phyloP scores from a whole-genome alignment of 805 yeast species.

The Ogataea wickerhamii region DNA sequence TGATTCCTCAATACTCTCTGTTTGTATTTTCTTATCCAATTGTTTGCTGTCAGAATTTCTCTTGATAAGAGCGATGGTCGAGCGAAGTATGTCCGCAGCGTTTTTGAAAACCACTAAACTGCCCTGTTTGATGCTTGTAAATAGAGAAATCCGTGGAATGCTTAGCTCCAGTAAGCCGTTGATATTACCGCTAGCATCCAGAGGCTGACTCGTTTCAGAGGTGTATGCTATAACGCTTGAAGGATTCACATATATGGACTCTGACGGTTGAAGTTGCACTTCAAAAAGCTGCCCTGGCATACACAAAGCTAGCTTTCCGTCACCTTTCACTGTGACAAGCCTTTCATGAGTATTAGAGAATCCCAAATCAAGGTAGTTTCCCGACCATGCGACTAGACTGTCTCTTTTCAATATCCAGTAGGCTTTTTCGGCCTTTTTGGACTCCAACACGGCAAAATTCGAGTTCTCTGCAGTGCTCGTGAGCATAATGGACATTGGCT shows the following conservation, averaged over 20 bases:
- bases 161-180: conserved; percentile 24
- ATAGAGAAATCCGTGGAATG: conserved; percentile 19
- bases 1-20: background rate
- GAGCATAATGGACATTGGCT: conserved; percentile 32
- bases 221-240: conserved; percentile 38
- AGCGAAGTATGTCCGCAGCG: too few relatives aligned
- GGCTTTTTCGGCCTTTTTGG: conserved; percentile 18
- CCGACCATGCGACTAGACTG: conserved; percentile 46
- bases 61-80: background rate
- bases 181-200: conserved; percentile 10
- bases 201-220: conserved; percentile 1
- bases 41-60: too few relatives aligned
- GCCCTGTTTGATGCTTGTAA: background rate
- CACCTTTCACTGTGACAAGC: conserved; percentile 28
- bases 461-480: conserved; percentile 35
- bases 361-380: conserved; percentile 31
- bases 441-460: conserved; percentile 34
- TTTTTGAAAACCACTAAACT: background rate
- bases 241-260: conserved; percentile 38
- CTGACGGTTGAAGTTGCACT: conserved; percentile 34
- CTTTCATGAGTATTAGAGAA: conserved; percentile 6
- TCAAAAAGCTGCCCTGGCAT: conserved; percentile 40
- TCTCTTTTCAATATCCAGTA: conserved; percentile 38
- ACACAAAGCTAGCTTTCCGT: conserved; percentile 39
- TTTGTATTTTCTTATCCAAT: too few relatives aligned